A percentile compares a stretch with the other conserved stretches of the same genome.
Conservation (phyloP, 805 yeast species). For the Monosporozyma siamensis region DNA sequence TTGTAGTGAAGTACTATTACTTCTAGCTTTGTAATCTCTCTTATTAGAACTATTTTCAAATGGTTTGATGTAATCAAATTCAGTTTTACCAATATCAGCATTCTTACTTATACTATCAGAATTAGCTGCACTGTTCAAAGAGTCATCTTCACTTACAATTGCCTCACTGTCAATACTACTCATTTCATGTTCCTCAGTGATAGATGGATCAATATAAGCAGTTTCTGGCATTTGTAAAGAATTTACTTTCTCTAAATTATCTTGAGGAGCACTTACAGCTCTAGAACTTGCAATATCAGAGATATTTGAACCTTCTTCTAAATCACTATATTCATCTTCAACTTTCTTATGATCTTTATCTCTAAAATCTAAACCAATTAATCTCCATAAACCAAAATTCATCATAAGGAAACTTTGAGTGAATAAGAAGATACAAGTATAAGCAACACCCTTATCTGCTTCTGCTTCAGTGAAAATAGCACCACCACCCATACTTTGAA, state of each 20-base stretch:
- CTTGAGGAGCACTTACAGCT: not conserved
- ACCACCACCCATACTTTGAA: conserved; percentile 61
- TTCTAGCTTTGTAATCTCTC: not conserved
- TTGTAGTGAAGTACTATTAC: not conserved
- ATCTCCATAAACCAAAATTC: conserved; percentile 63
- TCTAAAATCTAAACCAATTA: conserved; percentile 63
- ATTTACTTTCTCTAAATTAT: not conserved
- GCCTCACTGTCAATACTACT: conserved; percentile 11
- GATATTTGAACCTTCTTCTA: conserved; percentile 2
- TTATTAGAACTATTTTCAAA: not conserved
- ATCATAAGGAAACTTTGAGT: conserved; percentile 60
- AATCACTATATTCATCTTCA: conserved; percentile 2
- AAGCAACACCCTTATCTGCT: conserved; percentile 68
- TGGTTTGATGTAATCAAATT: conserved; percentile 3
- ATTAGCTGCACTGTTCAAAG: not conserved
- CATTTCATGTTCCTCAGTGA: conserved; percentile 2
- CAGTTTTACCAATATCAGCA: not conserved
- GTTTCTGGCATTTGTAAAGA: not conserved
- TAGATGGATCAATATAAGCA: not conserved
- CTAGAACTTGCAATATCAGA: not conserved
- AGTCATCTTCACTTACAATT: not conserved
- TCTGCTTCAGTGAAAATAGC: conserved; percentile 43
- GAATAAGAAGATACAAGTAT: conserved; percentile 62
- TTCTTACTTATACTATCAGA: not conserved
- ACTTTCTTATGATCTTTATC: conserved; percentile 18